These are phyloP conservation scores for Kingdonia uniflora DNA, from an alignment of 164 flowering plant genomes.

Conservation along the genomic window DNA sequence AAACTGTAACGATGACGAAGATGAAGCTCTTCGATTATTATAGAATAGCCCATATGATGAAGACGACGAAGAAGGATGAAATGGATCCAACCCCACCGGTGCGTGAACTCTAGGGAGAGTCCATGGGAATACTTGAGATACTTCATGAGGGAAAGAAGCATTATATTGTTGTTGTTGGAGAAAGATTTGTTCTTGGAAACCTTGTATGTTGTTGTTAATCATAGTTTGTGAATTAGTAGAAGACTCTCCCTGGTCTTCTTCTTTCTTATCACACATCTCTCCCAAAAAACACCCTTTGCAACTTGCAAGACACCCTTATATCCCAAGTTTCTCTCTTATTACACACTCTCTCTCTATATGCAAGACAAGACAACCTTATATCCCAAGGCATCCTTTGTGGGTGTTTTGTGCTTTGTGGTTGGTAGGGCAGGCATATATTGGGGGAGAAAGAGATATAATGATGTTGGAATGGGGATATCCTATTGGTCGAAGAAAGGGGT, in stretches of 20 bases:
- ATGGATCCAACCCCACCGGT: conserved; percentile 37
- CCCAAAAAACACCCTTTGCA: too few relatives aligned
- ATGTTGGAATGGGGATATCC: too few relatives aligned
- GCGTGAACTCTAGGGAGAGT: conserved; percentile 37
- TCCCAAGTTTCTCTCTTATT: too few relatives aligned
- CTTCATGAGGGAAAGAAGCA: conserved; percentile 34
- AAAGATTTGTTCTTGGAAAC: conserved; percentile 34
- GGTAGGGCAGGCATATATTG: too few relatives aligned
- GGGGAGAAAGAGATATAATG: too few relatives aligned
- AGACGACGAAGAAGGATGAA: conserved; percentile 32
- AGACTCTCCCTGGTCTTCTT: conserved; percentile 34
- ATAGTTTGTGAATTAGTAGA: conserved; percentile 20
- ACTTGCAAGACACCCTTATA: too few relatives aligned
- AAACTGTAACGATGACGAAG: conserved; percentile 34
- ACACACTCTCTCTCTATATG: too few relatives aligned
- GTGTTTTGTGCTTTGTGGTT: too few relatives aligned
- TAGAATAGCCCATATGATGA: conserved; percentile 6
- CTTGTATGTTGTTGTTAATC: conserved; percentile 31
- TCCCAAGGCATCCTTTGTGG: too few relatives aligned
- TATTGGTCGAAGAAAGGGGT: not conserved
- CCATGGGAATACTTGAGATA: conserved; percentile 50
- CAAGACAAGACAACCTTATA: too few relatives aligned
- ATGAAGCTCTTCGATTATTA: conserved; percentile 34
- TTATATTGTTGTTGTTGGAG: conserved; percentile 28
- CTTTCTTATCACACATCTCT: conserved; percentile 24